phyloP scores from a whole-genome alignment of 1,284 basidiomycete species.

The Leccinum pallidistipes region DNA sequence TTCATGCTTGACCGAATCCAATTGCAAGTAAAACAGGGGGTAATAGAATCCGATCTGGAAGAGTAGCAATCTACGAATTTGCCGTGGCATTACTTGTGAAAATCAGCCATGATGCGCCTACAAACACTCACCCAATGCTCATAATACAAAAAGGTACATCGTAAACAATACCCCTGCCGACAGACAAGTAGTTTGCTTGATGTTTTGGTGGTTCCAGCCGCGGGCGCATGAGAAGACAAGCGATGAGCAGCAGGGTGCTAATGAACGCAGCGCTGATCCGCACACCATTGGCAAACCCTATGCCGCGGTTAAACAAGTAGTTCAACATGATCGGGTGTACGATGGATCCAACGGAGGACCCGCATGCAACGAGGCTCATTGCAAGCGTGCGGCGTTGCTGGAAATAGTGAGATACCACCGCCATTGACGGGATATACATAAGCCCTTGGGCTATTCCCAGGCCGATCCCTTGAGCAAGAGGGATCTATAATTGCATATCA shows the following conservation, averaged over 20 bases:
- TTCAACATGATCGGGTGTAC: slow-evolving; percentile 43
- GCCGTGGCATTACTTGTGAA: background rate
- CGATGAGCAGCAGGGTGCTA: slow-evolving; percentile 25
- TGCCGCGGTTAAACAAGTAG: slow-evolving; percentile 32
- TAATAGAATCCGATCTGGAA: slow-evolving; percentile 20
- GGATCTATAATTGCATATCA: slow-evolving; percentile 21
- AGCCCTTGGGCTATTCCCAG: slow-evolving; percentile 35
- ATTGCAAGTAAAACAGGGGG: slow-evolving; percentile 33
- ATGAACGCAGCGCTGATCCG: slow-evolving; percentile 34
- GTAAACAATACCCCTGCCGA: slow-evolving; percentile 16
- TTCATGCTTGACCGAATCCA: slow-evolving; percentile 29
- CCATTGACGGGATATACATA: slow-evolving; percentile 32
- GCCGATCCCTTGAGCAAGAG: slow-evolving; percentile 37
- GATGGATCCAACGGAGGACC: slow-evolving; percentile 36
- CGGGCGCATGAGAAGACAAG: slow-evolving; percentile 33
- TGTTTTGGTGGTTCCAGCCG: slow-evolving; percentile 26
- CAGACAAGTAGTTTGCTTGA: slow-evolving; percentile 19
- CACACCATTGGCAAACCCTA: slow-evolving; percentile 34
- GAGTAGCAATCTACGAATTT: slow-evolving; percentile 22
- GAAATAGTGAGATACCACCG: slow-evolving; percentile 39
- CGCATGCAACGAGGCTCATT: slow-evolving; percentile 35
- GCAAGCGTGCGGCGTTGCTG: slow-evolving; percentile 33
- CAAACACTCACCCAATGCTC: slow-evolving; percentile 21
- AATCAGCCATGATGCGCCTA: background rate
- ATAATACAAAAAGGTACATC: slow-evolving; percentile 28